These are phyloP conservation scores for Trichoderma breve DNA, from an alignment of 2,329 filamentous ascomycete genomes.

Conservation along the genomic window DNA sequence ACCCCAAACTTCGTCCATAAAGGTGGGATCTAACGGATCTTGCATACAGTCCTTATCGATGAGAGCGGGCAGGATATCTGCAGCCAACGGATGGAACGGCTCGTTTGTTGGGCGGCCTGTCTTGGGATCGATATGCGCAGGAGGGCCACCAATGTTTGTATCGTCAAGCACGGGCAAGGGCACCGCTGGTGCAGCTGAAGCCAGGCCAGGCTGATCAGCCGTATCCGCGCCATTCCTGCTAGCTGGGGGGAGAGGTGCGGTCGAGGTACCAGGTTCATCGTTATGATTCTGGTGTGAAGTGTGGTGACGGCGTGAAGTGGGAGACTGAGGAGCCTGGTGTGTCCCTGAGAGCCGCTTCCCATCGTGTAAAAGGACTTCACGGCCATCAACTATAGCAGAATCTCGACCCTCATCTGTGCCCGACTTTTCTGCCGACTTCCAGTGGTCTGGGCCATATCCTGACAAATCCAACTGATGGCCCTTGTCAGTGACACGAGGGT, in stretches of 20 bases:
- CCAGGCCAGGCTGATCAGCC: constrained; percentile 62
- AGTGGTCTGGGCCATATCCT: constrained; percentile 73
- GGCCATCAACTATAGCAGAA: constrained; percentile 63
- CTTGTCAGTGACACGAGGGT: constrained; percentile 47
- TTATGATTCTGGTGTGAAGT: constrained; percentile 34
- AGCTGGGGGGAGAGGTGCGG: constrained; percentile 52
- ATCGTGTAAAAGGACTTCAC: constrained; percentile 68
- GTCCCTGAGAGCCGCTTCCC: constrained; percentile 55
- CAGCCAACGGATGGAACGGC: constrained; percentile 51
- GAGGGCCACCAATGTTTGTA: constrained; percentile 76
- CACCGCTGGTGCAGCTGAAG: constrained; percentile 68
- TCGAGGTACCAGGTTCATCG: constrained; percentile 46
- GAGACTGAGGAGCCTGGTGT: constrained; percentile 33
- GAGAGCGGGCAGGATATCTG: constrained; percentile 69
- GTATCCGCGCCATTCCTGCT: constrained; percentile 53
- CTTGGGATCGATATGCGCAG: constrained; percentile 52
- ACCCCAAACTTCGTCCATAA: constrained; percentile 87
- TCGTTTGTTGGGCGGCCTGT: constrained; percentile 47
- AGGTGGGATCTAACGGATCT: constrained; percentile 78
- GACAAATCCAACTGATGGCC: constrained; percentile 72
- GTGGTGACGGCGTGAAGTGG: constrained; percentile 26
- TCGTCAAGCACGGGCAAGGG: constrained; percentile 70
- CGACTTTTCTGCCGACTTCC: constrained; percentile 62
- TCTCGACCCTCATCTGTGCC: constrained; percentile 66
- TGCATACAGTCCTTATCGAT: constrained; percentile 92